Evolutionary conservation across 1,284 basidiomycete species (phyloP).

Genomic region (Schizophyllum amplum): DNA sequence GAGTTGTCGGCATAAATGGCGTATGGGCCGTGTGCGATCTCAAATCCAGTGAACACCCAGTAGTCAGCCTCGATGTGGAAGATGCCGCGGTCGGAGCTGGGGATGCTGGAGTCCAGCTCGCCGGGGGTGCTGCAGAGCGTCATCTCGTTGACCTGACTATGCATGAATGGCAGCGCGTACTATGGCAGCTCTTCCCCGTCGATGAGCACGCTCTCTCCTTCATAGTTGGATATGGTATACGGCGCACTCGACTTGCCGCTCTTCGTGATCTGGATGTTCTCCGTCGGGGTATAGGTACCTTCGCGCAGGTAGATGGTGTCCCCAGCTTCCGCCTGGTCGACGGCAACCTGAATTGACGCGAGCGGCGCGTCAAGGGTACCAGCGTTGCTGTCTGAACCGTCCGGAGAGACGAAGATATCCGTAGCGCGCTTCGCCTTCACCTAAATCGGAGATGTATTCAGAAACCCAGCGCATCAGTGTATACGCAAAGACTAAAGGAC

Average conservation of each 20-base stretch:
- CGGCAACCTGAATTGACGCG: conserved; percentile 5
- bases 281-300: conserved; percentile 7
- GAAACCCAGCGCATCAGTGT: no score
- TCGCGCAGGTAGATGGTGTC: conserved; percentile 9
- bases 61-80: conserved; percentile 7
- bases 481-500: no score
- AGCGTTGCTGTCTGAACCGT: conserved; percentile 4
- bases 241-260: conserved; percentile 5
- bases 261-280: conserved; percentile 10
- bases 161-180: not conserved
- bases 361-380: conserved; percentile 6
- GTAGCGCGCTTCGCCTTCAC: conserved; percentile 6
- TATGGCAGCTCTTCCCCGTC: conserved; percentile 9
- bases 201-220: conserved; percentile 8
- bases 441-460: not conserved
- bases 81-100: conserved; percentile 5
- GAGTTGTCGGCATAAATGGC: conserved; percentile 5
- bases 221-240: conserved; percentile 7
- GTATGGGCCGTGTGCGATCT: conserved; percentile 8
- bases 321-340: conserved; percentile 4
- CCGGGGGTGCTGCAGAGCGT: conserved; percentile 5
- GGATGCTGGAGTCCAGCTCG: conserved; percentile 1
- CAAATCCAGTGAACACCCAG: conserved; percentile 6
- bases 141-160: no score
- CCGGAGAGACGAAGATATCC: conserved; percentile 6